Conservation (phyloP, 805 yeast species). For the Ogataea trehaloabstinens region DNA sequence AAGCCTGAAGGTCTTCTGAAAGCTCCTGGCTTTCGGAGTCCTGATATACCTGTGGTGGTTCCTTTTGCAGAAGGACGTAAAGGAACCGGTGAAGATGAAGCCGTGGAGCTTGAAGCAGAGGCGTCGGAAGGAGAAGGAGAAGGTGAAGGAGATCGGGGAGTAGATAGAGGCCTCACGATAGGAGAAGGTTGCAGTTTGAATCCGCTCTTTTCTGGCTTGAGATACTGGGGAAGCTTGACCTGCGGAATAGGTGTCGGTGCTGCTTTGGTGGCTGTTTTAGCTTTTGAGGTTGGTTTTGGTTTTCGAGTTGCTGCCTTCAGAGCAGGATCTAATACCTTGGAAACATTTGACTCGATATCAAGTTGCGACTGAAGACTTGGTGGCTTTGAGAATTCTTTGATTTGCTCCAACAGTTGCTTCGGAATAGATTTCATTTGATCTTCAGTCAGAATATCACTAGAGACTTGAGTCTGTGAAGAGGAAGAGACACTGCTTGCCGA, state of each 20-base stretch:
- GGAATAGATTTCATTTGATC: conserved; percentile 4
- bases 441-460: neutral
- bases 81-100: conserved; percentile 1
- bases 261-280: conserved; percentile 4
- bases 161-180: conserved; percentile 16
- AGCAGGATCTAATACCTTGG: neutral
- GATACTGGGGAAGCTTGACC: conserved; percentile 32
- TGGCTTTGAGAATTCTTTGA: conserved; percentile 13
- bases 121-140: conserved; percentile 1
- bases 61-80: conserved; percentile 12
- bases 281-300: conserved; percentile 8
- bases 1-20: conserved; percentile 31
- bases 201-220: conserved; percentile 23
- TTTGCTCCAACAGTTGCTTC: conserved; percentile 8
- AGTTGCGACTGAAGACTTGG: conserved; percentile 1
- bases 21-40: conserved; percentile 34
- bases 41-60: conserved; percentile 9
- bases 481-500: neutral
- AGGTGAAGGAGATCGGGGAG: conserved; percentile 6
- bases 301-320: conserved; percentile 1
- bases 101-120: conserved; percentile 1
- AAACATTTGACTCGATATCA: no score
- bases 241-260: conserved; percentile 11
- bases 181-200: conserved; percentile 12
- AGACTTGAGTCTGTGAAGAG: neutral